Evolutionary conservation across 1,284 basidiomycete species (phyloP).

Genomic region (Cryptococcus deneoformans): DNA sequence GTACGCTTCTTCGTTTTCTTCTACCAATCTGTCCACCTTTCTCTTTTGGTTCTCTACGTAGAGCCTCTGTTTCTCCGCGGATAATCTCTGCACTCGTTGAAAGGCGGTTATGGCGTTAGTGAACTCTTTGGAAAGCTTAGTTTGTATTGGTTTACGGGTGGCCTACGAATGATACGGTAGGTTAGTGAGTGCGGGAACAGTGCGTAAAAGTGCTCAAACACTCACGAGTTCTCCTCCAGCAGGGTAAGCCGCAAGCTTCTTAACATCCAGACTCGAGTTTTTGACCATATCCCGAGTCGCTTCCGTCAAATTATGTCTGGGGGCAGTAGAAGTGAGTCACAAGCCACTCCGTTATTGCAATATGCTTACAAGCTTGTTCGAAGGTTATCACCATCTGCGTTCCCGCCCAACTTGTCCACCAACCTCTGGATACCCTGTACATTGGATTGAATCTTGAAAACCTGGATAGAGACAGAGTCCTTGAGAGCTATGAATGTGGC

Average conservation of each 20-base stretch:
- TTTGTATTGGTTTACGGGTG: conserved; percentile 55
- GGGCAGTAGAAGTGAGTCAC: too few relatives aligned
- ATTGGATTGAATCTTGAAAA: conserved; percentile 99
- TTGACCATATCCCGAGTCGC: conserved; percentile 92
- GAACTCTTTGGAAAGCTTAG: conserved; percentile 91
- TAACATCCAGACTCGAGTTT: conserved; percentile 86
- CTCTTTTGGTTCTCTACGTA: conserved; percentile 65
- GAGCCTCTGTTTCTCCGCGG: conserved; percentile 79
- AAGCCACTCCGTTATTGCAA: not conserved
- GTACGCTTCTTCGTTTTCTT: conserved; percentile 28
- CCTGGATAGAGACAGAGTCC: conserved; percentile 83
- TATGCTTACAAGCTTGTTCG: conserved; percentile 53
- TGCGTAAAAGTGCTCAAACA: not conserved
- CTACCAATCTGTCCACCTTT: conserved; percentile 36
- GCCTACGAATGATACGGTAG: conserved; percentile 17
- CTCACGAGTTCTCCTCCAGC: conserved; percentile 44
- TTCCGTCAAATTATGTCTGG: conserved; percentile 75
- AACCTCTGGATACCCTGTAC: conserved; percentile 91
- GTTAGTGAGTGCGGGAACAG: not conserved
- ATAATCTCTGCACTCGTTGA: conserved; percentile 84
- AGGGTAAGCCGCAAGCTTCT: conserved; percentile 72
- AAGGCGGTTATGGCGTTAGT: conserved; percentile 85
- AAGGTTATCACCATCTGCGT: conserved; percentile 66
- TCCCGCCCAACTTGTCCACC: conserved; percentile 84
- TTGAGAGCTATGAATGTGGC: conserved; percentile 68